phyloP scores from a whole-genome alignment of 2,329 filamentous ascomycete genomes.

The Geosmithia flava region DNA sequence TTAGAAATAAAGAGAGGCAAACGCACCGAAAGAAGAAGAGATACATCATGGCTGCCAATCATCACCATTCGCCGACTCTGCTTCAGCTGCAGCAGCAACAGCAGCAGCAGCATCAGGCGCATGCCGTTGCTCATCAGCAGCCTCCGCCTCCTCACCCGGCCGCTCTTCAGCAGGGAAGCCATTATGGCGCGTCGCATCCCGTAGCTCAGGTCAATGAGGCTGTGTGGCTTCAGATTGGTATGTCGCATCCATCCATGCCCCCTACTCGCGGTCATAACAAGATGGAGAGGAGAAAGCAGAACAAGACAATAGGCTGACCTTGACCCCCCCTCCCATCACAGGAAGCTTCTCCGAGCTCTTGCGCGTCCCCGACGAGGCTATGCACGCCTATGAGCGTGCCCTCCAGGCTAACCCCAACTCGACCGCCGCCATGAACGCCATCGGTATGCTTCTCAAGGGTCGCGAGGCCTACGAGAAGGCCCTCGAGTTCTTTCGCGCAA shows the following conservation, averaged over 20 bases:
- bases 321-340: conserved; percentile 22
- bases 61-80: conserved; percentile 71
- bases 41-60: conserved; percentile 41
- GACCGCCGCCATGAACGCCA: conserved; percentile 83
- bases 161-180: conserved; percentile 29
- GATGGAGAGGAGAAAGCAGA: neutral
- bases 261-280: neutral
- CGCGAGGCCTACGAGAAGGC: conserved; percentile 91
- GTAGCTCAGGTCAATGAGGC: conserved; percentile 71
- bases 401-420: conserved; percentile 81
- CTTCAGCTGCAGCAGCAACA: conserved; percentile 52
- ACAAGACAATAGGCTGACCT: neutral
- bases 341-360: conserved; percentile 79
- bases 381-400: conserved; percentile 82
- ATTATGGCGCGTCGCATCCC: conserved; percentile 58
- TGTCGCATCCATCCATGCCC: conserved; percentile 13
- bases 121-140: conserved; percentile 10
- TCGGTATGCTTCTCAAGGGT: conserved; percentile 80
- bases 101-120: conserved; percentile 45
- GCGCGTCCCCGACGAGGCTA: conserved; percentile 78
- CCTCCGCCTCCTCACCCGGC: conserved; percentile 24
- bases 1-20: too few relatives aligned
- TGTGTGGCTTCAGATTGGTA: conserved; percentile 91
- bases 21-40: neutral
- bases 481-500: conserved; percentile 83